Conservation (phyloP, 345 rosid genomes). For the Syzygium aqueum region DNA sequence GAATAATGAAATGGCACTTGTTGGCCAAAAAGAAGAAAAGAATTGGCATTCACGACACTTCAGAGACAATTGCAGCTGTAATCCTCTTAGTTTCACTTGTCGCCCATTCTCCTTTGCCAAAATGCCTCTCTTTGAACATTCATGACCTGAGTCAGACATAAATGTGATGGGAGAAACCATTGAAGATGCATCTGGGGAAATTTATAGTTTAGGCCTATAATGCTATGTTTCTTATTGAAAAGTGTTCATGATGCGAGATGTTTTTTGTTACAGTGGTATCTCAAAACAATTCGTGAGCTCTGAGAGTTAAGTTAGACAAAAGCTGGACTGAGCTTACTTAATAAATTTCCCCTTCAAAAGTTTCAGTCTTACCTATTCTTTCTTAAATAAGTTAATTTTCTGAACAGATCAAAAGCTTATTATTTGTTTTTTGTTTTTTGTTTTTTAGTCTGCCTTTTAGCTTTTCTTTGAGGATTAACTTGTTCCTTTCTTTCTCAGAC, state of each 20-base stretch:
- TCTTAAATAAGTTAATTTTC: neutral
- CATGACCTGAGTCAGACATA: neutral
- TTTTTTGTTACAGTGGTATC: neutral
- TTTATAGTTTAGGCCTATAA: neutral
- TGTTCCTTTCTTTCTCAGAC: conserved; percentile 25
- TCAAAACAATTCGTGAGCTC: neutral
- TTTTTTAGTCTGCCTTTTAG: neutral
- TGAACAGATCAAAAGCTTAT: neutral
- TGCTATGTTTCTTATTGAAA: neutral
- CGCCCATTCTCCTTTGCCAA: neutral
- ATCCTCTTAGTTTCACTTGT: neutral
- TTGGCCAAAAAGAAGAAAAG: neutral
- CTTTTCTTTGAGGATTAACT: neutral
- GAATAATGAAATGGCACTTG: neutral
- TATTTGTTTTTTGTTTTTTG: too few species aligned
- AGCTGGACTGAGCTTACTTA: neutral
- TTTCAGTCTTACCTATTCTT: neutral
- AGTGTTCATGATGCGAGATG: neutral
- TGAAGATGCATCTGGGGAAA: neutral
- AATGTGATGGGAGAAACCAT: neutral
- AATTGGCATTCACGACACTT: neutral
- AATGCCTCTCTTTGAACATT: neutral
- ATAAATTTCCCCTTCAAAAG: neutral
- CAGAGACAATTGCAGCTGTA: neutral
- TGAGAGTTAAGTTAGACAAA: neutral